These are phyloP conservation scores for Ensete glaucum DNA, from an alignment of 176 grass and related monocot species.

Conservation along the genomic window DNA sequence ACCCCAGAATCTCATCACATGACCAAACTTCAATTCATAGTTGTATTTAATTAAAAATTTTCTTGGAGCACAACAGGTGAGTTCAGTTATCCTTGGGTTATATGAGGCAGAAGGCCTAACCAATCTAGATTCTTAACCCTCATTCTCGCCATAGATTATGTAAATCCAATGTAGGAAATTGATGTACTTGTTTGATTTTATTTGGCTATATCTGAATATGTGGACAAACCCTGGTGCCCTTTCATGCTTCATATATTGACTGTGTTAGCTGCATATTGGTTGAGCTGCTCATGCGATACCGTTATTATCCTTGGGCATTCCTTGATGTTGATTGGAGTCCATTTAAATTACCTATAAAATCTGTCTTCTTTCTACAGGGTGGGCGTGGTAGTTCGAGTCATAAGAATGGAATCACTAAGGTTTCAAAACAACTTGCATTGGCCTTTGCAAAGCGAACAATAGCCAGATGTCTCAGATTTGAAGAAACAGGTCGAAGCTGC, in stretches of 20 bases:
- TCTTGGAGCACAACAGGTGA: neutral
- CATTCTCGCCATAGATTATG: neutral
- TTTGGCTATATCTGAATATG: neutral
- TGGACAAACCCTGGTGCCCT: neutral
- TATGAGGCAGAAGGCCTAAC: neutral
- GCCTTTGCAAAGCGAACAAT: constrained; percentile 51
- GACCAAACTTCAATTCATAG: too few relatives aligned
- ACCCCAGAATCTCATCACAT: too few relatives aligned
- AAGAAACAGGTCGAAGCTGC: constrained; percentile 45
- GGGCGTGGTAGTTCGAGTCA: constrained; percentile 9
- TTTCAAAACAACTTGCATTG: constrained; percentile 47
- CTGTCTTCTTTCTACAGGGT: constrained; percentile 14
- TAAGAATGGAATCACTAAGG: constrained; percentile 37
- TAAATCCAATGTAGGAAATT: neutral
- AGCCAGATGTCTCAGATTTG: constrained; percentile 42
- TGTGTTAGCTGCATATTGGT: neutral
- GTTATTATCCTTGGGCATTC: neutral
- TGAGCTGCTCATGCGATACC: neutral
- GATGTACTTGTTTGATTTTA: neutral
- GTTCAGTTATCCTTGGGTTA: neutral
- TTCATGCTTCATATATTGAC: neutral
- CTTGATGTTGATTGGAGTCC: neutral
- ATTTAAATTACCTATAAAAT: neutral
- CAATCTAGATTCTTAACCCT: neutral
- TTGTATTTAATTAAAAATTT: neutral